Percentiles rank a stretch among this genome's conserved stretches.
phyloP scores from a whole-genome alignment of 2,329 filamentous ascomycete genomes.

The Phialocephala sp. region DNA sequence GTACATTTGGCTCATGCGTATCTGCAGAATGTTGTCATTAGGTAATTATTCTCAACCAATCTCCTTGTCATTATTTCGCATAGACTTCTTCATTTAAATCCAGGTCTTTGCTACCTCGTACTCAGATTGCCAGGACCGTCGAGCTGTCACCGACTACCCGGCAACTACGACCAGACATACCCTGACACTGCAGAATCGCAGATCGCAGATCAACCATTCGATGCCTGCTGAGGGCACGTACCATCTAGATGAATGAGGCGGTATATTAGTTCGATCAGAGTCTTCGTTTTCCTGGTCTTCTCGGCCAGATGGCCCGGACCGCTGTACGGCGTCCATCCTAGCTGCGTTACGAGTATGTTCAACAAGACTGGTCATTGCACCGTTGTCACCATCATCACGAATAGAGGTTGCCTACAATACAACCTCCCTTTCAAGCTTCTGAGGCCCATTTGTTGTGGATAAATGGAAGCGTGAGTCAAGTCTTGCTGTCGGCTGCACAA shows the following conservation, averaged over 20 bases:
- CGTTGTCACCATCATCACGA: neutral
- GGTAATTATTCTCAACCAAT: neutral
- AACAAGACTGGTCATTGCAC: neutral
- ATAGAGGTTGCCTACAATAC: neutral
- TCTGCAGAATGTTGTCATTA: neutral
- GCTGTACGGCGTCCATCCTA: neutral
- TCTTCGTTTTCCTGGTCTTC: neutral
- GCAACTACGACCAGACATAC: neutral
- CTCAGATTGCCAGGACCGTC: neutral
- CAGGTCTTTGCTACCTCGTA: neutral
- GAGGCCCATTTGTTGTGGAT: neutral
- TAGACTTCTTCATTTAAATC: neutral
- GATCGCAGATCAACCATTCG: neutral
- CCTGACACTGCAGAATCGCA: neutral
- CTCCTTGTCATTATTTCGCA: neutral
- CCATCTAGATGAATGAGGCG: neutral
- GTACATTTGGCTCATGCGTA: neutral
- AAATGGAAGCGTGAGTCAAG: constrained; percentile 1
- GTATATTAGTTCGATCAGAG: neutral
- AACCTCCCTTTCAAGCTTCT: neutral
- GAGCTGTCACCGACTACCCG: neutral
- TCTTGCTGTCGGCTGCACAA: neutral
- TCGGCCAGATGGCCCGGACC: neutral
- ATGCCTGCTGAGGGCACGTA: neutral
- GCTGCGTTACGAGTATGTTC: neutral